Base-by-base conservation (phyloP, 495 filamentous ascomycete species). In the Margaritispora aquatica region DNA sequence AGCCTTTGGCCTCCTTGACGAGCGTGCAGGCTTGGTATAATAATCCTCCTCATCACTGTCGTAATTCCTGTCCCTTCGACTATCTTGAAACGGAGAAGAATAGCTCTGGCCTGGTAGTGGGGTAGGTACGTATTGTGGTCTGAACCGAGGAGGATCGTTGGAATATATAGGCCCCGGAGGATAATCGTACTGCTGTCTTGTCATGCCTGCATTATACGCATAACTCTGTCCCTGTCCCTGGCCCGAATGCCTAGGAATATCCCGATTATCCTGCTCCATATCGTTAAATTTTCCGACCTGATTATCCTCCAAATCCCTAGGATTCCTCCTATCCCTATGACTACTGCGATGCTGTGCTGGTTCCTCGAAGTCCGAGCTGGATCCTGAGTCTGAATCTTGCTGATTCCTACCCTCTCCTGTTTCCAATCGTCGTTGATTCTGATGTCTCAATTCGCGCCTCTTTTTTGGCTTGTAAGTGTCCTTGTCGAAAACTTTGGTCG, bases 101-200 rank as follows among this genome's bases (percentile, higher is more conserved):
- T 34, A 54, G 21, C 29, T 19, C 3, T 15, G 27, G 21, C 21
- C 52, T n/a, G 27, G 26, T 38, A 26, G 20, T 15, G 58, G 23
- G 20, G 48, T 22, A 0, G 60, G 60, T 2, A 48, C 26, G 38
- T 62, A 62, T 54, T 62, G 47, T 26, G 48, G 48, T 51, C 60
- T 53, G 27, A 36, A 17, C 29, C 27, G 24, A 1, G 60, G 60
- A 19, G 60, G 60, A 44, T 55, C 51, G 41, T 51, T 15, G 41
- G 41, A 50, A 26, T 61, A 61, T 9, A 26, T 27, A 31, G 36
- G 34, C 26, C 13, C 17, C 17, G 47, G 38, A 5, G 57, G 57
- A 44, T 8, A 8, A 17, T 44, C 38, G 38, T 44, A 44, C 38
- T 44, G 38, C 17, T 17, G 4, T 17, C 10, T 3, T 19, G 48